Percentiles rank a stretch among this genome's conserved stretches.
Conservation (phyloP, 108 stramenopile species). For the Schizochytrium sp. region DNA sequence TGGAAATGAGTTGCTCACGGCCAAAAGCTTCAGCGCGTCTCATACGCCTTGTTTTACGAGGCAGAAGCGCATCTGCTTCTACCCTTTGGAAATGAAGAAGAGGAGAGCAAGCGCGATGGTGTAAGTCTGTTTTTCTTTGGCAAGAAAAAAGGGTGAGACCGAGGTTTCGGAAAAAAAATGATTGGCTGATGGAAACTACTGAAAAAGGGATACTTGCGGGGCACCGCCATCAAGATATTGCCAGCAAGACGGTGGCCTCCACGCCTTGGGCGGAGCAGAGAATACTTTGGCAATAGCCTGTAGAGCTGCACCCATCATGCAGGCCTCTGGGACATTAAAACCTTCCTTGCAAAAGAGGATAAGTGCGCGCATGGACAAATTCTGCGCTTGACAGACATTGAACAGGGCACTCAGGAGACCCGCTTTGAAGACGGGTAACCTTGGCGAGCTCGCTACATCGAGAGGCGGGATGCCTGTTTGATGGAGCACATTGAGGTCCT, state of each 20-base stretch:
- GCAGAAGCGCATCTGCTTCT: too few species aligned
- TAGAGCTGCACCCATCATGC: not conserved
- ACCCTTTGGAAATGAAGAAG: too few species aligned
- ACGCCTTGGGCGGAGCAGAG: not conserved
- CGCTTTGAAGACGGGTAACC: not conserved
- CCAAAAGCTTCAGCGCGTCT: too few species aligned
- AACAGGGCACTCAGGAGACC: not conserved
- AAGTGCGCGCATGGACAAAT: not conserved
- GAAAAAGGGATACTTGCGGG: not conserved
- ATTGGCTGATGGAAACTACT: not conserved
- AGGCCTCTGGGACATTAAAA: not conserved
- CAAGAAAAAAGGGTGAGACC: too few species aligned
- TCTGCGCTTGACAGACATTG: not conserved
- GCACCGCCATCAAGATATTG: not conserved
- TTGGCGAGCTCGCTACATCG: not conserved
- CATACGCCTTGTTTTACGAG: too few species aligned
- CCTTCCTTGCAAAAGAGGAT: constrained; percentile 13
- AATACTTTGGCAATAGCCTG: not conserved
- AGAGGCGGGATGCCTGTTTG: not conserved
- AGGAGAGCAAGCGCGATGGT: too few species aligned
- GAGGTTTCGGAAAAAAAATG: too few species aligned
- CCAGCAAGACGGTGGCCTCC: not conserved
- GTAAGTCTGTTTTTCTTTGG: too few species aligned
- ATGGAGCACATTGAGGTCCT: not conserved
- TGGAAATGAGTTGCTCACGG: too few species aligned